Evolutionary conservation across 1,284 basidiomycete species (phyloP).

Genomic region (Pholiota adiposa): DNA sequence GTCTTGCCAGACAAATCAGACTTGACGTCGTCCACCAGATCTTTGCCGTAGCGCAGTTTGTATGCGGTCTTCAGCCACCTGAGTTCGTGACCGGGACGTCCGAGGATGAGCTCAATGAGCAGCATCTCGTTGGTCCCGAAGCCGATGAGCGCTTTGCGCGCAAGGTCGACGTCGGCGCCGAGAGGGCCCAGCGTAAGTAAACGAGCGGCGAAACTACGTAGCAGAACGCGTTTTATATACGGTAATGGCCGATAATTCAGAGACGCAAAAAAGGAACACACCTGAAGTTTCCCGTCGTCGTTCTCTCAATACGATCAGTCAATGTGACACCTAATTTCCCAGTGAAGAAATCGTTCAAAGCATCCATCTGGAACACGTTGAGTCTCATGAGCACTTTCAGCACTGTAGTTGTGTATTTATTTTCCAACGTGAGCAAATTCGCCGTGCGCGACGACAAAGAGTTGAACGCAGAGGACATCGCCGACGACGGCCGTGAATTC

Average conservation of each 20-base stretch:
- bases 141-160: conserved; percentile 35
- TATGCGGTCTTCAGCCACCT: conserved; percentile 38
- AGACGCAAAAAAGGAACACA: conserved; percentile 26
- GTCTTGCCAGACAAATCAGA: conserved; percentile 38
- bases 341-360: conserved; percentile 36
- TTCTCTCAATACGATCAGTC: conserved; percentile 31
- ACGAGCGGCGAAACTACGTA: conserved; percentile 34
- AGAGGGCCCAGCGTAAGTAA: conserved; percentile 44
- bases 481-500: not conserved
- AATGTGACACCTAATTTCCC: conserved; percentile 37
- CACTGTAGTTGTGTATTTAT: conserved; percentile 27
- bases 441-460: not conserved
- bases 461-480: conserved; percentile 5
- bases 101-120: conserved; percentile 43
- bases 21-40: conserved; percentile 34
- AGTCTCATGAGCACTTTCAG: conserved; percentile 34
- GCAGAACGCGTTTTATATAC: not conserved
- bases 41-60: conserved; percentile 30
- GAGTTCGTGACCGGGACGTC: conserved; percentile 40
- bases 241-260: not conserved
- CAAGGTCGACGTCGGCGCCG: conserved; percentile 43
- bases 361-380: conserved; percentile 40
- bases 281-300: conserved; percentile 37
- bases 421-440: conserved; percentile 6
- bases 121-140: conserved; percentile 40